These are phyloP conservation scores for Capronia americana DNA, from an alignment of 2,329 filamentous ascomycete genomes.

Conservation along the genomic window DNA sequence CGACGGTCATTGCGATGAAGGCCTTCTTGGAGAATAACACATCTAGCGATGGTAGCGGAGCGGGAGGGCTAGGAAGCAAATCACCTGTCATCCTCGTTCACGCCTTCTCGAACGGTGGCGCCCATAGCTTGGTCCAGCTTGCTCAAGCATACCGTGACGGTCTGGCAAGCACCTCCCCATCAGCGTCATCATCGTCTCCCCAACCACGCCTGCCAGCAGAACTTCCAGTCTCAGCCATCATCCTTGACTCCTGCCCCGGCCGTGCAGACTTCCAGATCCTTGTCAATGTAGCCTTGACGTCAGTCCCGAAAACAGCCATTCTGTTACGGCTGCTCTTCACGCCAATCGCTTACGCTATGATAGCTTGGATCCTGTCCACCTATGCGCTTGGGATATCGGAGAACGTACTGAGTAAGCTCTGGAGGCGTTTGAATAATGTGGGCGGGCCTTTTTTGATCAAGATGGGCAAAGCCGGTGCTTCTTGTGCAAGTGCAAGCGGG, in stretches of 20 bases:
- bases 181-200: background rate
- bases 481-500: slow-evolving; percentile 41
- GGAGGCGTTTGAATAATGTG: slow-evolving; percentile 42
- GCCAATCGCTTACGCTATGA: slow-evolving; percentile 35
- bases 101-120: slow-evolving; percentile 61
- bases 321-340: slow-evolving; percentile 4
- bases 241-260: slow-evolving; percentile 48
- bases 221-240: slow-evolving; percentile 56
- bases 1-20: slow-evolving; percentile 13
- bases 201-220: background rate
- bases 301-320: slow-evolving; percentile 13
- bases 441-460: slow-evolving; percentile 46
- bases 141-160: slow-evolving; percentile 43
- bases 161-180: background rate
- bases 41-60: background rate
- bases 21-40: background rate
- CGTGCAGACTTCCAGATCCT: slow-evolving; percentile 5
- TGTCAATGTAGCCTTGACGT: slow-evolving; percentile 3
- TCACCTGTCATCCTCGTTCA: slow-evolving; percentile 53
- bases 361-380: slow-evolving; percentile 27
- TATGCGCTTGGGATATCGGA: slow-evolving; percentile 3
- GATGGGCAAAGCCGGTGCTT: no score
- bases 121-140: slow-evolving; percentile 51
- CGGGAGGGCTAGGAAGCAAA: background rate
- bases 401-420: slow-evolving; percentile 15